Conservation (phyloP, 345 rosid genomes). For the Syzygium aromaticum region DNA sequence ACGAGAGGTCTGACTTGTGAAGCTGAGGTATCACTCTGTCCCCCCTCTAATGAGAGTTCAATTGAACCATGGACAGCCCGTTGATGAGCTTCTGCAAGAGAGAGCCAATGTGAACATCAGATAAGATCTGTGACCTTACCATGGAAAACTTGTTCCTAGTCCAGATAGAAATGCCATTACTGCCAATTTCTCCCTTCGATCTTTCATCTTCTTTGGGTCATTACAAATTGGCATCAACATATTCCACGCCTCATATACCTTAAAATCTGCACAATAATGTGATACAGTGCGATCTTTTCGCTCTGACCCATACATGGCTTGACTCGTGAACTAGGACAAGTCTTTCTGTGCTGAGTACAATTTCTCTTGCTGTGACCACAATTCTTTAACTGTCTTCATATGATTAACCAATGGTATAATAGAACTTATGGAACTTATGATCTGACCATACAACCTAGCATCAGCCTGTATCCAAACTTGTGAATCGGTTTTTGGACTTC, state of each 20-base stretch:
- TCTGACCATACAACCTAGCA: neutral
- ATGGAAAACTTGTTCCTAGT: neutral
- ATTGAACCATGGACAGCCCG: neutral
- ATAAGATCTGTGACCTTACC: neutral
- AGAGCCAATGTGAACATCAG: neutral
- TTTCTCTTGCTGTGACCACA: neutral
- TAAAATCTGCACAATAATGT: neutral
- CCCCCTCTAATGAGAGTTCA: neutral
- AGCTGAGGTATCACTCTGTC: neutral
- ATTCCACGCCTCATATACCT: neutral
- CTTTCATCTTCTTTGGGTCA: neutral
- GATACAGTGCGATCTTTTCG: neutral
- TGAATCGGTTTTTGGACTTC: neutral
- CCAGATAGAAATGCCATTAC: neutral
- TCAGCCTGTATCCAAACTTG: neutral
- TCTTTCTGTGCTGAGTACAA: neutral
- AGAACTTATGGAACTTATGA: neutral
- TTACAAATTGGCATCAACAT: neutral
- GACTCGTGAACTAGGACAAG: neutral
- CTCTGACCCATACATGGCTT: neutral
- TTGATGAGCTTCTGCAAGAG: neutral
- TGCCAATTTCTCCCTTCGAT: neutral
- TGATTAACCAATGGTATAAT: neutral
- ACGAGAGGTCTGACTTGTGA: neutral
- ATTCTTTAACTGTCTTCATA: neutral